These are phyloP conservation scores for Actinomucor elegans DNA, from an alignment of 371 early-diverging fungal species.

Conservation along the genomic window DNA sequence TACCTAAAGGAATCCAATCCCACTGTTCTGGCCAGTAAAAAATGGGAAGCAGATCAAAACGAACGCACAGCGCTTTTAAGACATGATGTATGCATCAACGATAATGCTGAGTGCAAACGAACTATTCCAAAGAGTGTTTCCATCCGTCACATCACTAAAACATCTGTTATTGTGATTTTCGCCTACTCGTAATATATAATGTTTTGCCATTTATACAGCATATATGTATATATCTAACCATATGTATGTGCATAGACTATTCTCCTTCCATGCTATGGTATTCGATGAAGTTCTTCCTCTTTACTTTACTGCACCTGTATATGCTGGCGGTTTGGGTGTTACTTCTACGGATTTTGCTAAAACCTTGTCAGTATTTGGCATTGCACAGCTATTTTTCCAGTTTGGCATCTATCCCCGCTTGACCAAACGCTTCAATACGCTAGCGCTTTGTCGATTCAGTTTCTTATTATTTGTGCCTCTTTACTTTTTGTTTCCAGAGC, in stretches of 20 bases:
- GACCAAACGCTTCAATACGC: conserved; percentile 36
- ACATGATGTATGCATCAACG: not conserved
- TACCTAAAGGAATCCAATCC: conserved; percentile 77
- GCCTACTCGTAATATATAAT: conserved; percentile 49
- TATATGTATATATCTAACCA: no score
- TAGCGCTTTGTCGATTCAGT: conserved; percentile 35
- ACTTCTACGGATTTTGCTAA: conserved; percentile 44
- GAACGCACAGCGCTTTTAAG: conserved; percentile 4
- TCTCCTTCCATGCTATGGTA: conserved; percentile 71
- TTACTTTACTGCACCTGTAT: conserved; percentile 55
- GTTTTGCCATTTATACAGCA: no score
- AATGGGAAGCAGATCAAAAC: conserved; percentile 2
- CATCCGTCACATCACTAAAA: conserved; percentile 14
- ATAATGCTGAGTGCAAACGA: not conserved
- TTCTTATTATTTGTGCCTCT: conserved; percentile 39
- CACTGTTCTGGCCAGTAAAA: conserved; percentile 18
- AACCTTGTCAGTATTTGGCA: conserved; percentile 44
- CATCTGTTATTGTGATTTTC: conserved; percentile 35
- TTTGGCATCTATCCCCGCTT: conserved; percentile 55
- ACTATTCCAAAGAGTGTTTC: conserved; percentile 9
- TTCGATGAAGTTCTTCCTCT: conserved; percentile 75
- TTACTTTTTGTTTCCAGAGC: conserved; percentile 47
- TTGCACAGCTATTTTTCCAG: conserved; percentile 52
- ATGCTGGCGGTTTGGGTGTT: conserved; percentile 52
- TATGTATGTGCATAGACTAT: conserved; percentile 35